Percentiles rank a stretch among this genome's conserved stretches.
phyloP scores from a whole-genome alignment of 2,329 filamentous ascomycete genomes.

The Ilyonectria robusta region DNA sequence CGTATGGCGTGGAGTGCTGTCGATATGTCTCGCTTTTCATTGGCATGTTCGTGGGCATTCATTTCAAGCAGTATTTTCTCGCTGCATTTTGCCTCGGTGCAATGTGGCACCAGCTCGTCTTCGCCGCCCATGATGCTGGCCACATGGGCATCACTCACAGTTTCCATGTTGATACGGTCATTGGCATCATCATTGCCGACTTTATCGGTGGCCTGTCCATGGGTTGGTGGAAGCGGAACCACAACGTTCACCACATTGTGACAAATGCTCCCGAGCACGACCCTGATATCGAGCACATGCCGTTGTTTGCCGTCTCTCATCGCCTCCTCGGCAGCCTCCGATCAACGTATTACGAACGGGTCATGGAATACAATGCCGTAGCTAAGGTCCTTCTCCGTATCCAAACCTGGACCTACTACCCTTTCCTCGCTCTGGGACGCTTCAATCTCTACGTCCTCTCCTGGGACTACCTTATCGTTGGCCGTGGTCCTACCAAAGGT shows the following conservation, averaged over 20 bases:
- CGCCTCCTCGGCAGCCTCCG: slow-evolving; percentile 80
- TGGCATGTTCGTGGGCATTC: slow-evolving; percentile 73
- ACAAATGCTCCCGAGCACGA: slow-evolving; percentile 97
- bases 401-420: slow-evolving; percentile 88
- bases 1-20: slow-evolving; percentile 81
- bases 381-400: slow-evolving; percentile 79
- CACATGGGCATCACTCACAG: slow-evolving; percentile 98
- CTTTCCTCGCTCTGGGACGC: slow-evolving; percentile 83
- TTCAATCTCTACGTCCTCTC: slow-evolving; percentile 91
- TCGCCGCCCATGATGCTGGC: slow-evolving; percentile 93
- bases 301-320: slow-evolving; percentile 89
- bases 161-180: slow-evolving; percentile 85
- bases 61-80: slow-evolving; percentile 74
- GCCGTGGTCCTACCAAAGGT: slow-evolving; percentile 80
- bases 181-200: slow-evolving; percentile 92
- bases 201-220: slow-evolving; percentile 90
- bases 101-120: slow-evolving; percentile 96
- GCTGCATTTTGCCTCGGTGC: slow-evolving; percentile 83
- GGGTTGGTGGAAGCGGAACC: slow-evolving; percentile 97
- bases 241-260: slow-evolving; percentile 97
- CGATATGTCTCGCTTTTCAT: slow-evolving; percentile 79
- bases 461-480: slow-evolving; percentile 81
- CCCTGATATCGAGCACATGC: slow-evolving; percentile 93
- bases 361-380: slow-evolving; percentile 84
- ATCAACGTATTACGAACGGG: slow-evolving; percentile 86